phyloP scores from a whole-genome alignment of 345 rosid species.

The Lepidium didymum region DNA sequence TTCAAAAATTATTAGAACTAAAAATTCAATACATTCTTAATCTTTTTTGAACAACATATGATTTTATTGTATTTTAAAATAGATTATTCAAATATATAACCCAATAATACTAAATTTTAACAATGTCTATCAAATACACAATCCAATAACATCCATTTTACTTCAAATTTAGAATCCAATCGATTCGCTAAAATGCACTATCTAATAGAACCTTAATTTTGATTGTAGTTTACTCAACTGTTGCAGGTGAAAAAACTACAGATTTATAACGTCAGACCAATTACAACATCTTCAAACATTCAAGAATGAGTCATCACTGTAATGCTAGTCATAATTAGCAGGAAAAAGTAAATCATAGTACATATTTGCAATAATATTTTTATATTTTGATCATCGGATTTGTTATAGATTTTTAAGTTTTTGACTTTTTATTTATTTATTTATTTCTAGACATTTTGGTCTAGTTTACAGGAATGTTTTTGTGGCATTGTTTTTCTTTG shows the following conservation, averaged over 20 bases:
- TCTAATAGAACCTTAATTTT: neutral
- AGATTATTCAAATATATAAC: too few species aligned
- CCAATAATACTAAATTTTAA: too few species aligned
- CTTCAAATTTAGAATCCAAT: too few species aligned
- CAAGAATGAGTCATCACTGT: neutral
- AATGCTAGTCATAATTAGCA: constrained; percentile 1
- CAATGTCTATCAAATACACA: too few species aligned
- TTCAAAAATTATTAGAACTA: too few species aligned
- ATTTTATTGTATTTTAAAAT: too few species aligned
- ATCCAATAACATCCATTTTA: too few species aligned
- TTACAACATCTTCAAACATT: constrained; percentile 9
- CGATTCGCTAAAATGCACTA: too few species aligned
- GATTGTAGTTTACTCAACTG: neutral
- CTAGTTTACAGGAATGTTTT: constrained; percentile 9
- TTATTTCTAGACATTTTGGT: neutral
- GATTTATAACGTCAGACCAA: neutral
- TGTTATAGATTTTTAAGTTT: neutral
- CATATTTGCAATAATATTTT: constrained; percentile 19
- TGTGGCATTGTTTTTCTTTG: neutral
- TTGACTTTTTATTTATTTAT: neutral
- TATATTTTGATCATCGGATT: constrained; percentile 6
- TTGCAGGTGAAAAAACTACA: constrained; percentile 8
- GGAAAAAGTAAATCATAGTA: constrained; percentile 17
- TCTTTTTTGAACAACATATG: too few species aligned
- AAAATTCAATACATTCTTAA: too few species aligned